phyloP scores from a whole-genome alignment of 1,284 basidiomycete genomes.

The Tilletia horrida region DNA sequence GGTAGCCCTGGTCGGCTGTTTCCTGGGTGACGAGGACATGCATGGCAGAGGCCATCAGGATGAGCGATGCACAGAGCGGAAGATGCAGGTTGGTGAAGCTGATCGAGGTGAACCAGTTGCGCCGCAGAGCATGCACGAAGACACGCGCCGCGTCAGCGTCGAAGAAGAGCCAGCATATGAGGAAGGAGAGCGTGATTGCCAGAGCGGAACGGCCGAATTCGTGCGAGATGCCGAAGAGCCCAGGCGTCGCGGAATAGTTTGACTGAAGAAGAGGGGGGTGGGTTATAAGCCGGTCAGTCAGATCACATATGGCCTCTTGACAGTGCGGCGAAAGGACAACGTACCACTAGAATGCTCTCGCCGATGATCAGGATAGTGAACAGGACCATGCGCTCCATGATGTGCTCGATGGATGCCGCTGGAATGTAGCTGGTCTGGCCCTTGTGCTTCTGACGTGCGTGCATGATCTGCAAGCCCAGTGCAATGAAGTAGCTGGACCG shows the following conservation, averaged over 20 bases:
- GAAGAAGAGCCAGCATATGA: conserved; percentile 48
- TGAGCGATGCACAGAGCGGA: conserved; percentile 45
- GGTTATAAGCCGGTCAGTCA: conserved; percentile 11
- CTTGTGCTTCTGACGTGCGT: conserved; percentile 30
- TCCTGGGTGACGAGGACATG: conserved; percentile 30
- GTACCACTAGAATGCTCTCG: conserved; percentile 36
- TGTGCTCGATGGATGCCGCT: conserved; percentile 38
- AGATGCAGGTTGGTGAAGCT: conserved; percentile 51
- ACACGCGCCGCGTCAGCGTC: conserved; percentile 43
- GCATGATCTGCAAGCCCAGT: conserved; percentile 32
- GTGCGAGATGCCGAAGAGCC: conserved; percentile 5
- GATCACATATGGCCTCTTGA: too few species aligned
- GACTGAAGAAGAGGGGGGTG: conserved; percentile 28
- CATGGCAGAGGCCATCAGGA: conserved; percentile 39
- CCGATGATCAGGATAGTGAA: conserved; percentile 51
- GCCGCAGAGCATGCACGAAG: conserved; percentile 51
- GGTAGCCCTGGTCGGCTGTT: conserved; percentile 29
- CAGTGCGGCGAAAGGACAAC: too few species aligned
- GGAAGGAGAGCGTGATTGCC: conserved; percentile 42
- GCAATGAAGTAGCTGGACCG: conserved; percentile 32
- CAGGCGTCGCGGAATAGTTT: conserved; percentile 17
- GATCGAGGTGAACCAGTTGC: conserved; percentile 47
- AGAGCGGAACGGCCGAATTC: conserved; percentile 43
- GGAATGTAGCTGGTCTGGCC: conserved; percentile 44
- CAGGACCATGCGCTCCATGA: conserved; percentile 40